Conservation (phyloP, 768 basidiomycete species). For the Albatrellus ellisii region DNA sequence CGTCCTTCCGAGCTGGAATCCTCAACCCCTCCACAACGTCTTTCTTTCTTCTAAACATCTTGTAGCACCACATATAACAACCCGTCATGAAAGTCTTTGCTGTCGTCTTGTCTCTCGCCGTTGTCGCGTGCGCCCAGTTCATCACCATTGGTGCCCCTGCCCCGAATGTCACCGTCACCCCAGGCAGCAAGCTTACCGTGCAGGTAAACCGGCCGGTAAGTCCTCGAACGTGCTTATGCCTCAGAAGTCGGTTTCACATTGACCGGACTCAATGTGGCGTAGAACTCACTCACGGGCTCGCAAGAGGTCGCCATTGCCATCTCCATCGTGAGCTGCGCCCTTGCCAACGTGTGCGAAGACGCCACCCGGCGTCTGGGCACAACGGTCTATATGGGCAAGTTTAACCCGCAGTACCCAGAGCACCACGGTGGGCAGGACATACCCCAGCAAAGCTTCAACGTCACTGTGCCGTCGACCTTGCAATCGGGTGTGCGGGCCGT, state of each 20-base stretch:
- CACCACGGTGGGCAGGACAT: background rate
- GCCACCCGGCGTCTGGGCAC: background rate
- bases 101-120: constrained; percentile 13
- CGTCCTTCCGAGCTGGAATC: background rate
- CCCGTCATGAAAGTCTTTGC: constrained; percentile 5
- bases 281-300: background rate
- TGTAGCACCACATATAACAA: background rate
- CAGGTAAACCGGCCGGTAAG: constrained; percentile 23
- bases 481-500: background rate
- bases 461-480: background rate
- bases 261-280: background rate
- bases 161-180: constrained; percentile 12
- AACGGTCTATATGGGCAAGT: constrained; percentile 1
- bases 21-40: background rate
- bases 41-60: background rate
- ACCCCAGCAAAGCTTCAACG: background rate
- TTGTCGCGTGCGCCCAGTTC: constrained; percentile 18
- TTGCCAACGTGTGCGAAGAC: background rate
- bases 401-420: background rate
- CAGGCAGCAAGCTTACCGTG: constrained; percentile 21
- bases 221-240: background rate
- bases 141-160: constrained; percentile 21
- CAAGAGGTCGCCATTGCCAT: constrained; percentile 1
- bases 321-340: constrained; percentile 1
- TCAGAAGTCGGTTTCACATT: background rate